Evolutionary conservation across 257 asterid genomes (phyloP).

Genomic region (Rauvolfia tetraphylla): DNA sequence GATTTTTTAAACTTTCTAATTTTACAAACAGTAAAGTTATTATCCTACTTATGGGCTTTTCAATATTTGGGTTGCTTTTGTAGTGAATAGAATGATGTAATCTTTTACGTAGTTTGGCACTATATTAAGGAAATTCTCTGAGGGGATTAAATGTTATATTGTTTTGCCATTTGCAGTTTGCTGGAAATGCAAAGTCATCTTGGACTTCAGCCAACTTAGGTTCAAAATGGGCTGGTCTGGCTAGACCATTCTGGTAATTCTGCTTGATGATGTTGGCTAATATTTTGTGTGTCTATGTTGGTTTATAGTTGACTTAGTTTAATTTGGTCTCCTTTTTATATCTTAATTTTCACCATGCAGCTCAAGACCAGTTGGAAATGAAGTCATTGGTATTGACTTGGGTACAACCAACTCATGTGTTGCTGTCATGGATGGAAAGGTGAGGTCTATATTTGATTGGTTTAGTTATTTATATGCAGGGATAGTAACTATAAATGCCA

Average conservation of each 20-base stretch:
- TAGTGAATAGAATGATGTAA: neutral
- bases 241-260: conserved; percentile 37
- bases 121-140: neutral
- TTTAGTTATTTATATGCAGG: no score
- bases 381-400: conserved; percentile 35
- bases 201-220: conserved; percentile 12
- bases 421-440: conserved; percentile 42
- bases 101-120: neutral
- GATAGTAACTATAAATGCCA: no score
- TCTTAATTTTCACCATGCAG: conserved; percentile 11
- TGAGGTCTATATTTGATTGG: neutral
- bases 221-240: conserved; percentile 22
- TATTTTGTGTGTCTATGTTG: neutral
- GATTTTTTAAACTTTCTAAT: no score
- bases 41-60: no score
- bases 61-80: no score
- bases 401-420: conserved; percentile 44
- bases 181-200: conserved; percentile 30
- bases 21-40: no score
- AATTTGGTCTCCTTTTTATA: neutral
- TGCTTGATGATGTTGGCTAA: neutral
- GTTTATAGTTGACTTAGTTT: neutral
- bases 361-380: conserved; percentile 32
- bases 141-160: neutral
- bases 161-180: conserved; percentile 22